phyloP scores from a whole-genome alignment of 2,329 filamentous ascomycete genomes.

The Phoma sp. region DNA sequence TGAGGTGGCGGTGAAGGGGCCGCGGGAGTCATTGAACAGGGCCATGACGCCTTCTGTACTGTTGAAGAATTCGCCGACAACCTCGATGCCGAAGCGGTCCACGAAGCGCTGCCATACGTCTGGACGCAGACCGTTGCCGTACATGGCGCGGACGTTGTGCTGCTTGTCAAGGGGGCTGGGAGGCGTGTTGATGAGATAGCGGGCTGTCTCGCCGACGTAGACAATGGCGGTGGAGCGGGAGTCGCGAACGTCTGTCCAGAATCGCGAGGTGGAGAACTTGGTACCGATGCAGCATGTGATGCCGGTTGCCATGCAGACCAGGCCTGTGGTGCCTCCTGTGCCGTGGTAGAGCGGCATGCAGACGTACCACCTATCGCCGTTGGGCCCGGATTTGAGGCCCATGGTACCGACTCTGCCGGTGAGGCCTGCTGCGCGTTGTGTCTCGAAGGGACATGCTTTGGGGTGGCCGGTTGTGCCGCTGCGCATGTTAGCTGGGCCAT shows the following conservation, averaged over 20 bases:
- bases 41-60: constrained; percentile 75
- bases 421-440: constrained; percentile 54
- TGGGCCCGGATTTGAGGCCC: constrained; percentile 49
- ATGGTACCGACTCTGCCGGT: constrained; percentile 47
- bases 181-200: constrained; percentile 75
- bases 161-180: constrained; percentile 66
- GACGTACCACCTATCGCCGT: constrained; percentile 71
- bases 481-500: constrained; percentile 16
- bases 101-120: constrained; percentile 73
- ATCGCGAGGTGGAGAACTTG: constrained; percentile 72
- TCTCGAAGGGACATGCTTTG: constrained; percentile 72
- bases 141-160: constrained; percentile 67
- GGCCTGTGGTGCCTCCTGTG: constrained; percentile 69
- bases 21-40: constrained; percentile 65
- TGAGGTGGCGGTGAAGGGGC: constrained; percentile 68
- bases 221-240: constrained; percentile 74
- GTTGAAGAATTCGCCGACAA: constrained; percentile 78
- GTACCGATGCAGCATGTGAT: constrained; percentile 68
- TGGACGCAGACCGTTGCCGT: constrained; percentile 72
- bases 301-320: constrained; percentile 63
- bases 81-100: constrained; percentile 68
- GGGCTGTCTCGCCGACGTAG: constrained; percentile 79
- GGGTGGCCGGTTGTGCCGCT: constrained; percentile 79
- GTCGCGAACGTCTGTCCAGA: constrained; percentile 76
- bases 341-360: constrained; percentile 83